phyloP scores from a whole-genome alignment of 352 stramenopile species.

The Aphanomyces cochlioides region DNA sequence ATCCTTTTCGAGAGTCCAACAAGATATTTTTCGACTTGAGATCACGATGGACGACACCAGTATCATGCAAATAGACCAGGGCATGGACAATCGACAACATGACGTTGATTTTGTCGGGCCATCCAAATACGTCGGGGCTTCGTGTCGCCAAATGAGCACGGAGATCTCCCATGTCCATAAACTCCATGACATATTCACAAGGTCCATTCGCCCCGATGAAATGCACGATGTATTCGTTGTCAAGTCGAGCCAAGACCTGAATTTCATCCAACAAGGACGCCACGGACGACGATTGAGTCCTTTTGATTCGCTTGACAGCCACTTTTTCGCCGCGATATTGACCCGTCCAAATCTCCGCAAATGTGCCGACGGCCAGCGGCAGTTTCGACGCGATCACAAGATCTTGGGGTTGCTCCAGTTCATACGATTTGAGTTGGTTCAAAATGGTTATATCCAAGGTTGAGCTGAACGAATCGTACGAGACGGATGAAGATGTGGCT shows the following conservation, averaged over 20 bases:
- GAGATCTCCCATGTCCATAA: slow-evolving; percentile 45
- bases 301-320: slow-evolving; percentile 49
- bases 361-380: slow-evolving; percentile 35
- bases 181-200: slow-evolving; percentile 42
- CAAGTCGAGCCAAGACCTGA: slow-evolving; percentile 43
- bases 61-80: slow-evolving; percentile 51
- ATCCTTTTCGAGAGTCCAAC: slow-evolving; percentile 34
- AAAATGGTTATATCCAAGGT: neutral
- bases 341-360: slow-evolving; percentile 53
- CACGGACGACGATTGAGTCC: slow-evolving; percentile 33
- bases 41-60: slow-evolving; percentile 42
- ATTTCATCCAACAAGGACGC: slow-evolving; percentile 51
- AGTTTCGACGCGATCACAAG: slow-evolving; percentile 2
- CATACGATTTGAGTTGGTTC: neutral
- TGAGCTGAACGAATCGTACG: neutral
- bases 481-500: neutral
- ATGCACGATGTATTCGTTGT: slow-evolving; percentile 43
- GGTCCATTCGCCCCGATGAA: slow-evolving; percentile 53
- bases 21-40: slow-evolving; percentile 65
- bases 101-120: slow-evolving; percentile 42
- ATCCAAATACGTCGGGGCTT: slow-evolving; percentile 20
- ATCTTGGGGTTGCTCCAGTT: slow-evolving; percentile 8
- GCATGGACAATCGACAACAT: slow-evolving; percentile 42
- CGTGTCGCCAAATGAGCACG: slow-evolving; percentile 37
- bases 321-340: slow-evolving; percentile 39